phyloP scores from a whole-genome alignment of 2,329 filamentous ascomycete genomes.

The Nothomitra cinnamomea region DNA sequence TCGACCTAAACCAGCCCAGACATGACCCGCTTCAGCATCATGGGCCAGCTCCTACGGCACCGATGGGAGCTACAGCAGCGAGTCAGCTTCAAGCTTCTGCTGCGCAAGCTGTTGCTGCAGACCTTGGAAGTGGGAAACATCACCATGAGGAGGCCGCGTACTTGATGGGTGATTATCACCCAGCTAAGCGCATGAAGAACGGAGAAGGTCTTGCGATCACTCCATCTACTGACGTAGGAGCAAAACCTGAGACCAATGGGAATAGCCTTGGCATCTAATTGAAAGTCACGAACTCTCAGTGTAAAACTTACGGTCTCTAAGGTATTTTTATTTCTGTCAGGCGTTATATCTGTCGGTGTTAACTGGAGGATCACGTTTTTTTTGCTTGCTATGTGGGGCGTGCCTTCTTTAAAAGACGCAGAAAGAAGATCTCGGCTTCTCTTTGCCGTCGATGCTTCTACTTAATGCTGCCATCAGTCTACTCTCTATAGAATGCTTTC shows the following conservation, averaged over 20 bases:
- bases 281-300: background rate
- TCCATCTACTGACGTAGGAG: background rate
- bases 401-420: too few relatives aligned
- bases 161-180: constrained; percentile 9
- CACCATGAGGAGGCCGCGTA: constrained; percentile 12
- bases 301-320: background rate
- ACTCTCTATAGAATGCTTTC: too few relatives aligned
- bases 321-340: background rate
- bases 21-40: constrained; percentile 13
- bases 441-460: too few relatives aligned
- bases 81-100: constrained; percentile 21
- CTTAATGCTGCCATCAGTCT: too few relatives aligned
- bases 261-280: background rate
- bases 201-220: background rate
- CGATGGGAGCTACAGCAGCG: constrained; percentile 19
- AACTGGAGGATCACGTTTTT: too few relatives aligned
- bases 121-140: constrained; percentile 19
- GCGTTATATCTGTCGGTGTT: background rate
- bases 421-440: too few relatives aligned
- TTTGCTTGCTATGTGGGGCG: too few relatives aligned
- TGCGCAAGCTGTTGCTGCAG: constrained; percentile 15
- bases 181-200: constrained; percentile 3
- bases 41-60: constrained; percentile 14
- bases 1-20: constrained; percentile 48
- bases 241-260: background rate